phyloP scores from a whole-genome alignment of 768 basidiomycete genomes.

The Lentinula edodes region DNA sequence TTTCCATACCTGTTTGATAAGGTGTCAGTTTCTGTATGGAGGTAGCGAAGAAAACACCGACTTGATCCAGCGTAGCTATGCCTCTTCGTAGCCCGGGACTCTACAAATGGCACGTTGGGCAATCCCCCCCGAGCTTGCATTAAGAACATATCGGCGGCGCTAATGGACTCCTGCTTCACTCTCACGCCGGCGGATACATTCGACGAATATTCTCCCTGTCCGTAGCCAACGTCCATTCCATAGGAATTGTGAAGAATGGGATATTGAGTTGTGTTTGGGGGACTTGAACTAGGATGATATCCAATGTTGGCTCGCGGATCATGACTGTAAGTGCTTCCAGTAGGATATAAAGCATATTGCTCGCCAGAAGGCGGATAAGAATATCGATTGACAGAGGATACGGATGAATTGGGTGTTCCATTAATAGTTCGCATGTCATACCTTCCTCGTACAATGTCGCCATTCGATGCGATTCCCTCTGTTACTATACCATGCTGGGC shows the following conservation, averaged over 20 bases:
- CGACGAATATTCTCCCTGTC: neutral
- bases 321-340: neutral
- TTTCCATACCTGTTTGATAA: neutral
- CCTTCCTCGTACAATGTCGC: constrained; percentile 27
- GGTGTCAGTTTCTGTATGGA: neutral
- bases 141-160: constrained; percentile 63
- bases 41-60: neutral
- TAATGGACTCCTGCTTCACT: constrained; percentile 21
- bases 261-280: neutral
- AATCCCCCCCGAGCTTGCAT: constrained; percentile 58
- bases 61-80: constrained; percentile 10
- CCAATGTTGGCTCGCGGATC: neutral
- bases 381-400: neutral
- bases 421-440: constrained; percentile 1
- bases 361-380: constrained; percentile 1
- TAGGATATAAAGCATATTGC: constrained; percentile 3
- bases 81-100: constrained; percentile 7
- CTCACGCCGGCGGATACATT: neutral
- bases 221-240: neutral
- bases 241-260: neutral
- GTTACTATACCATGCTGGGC: neutral
- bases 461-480: constrained; percentile 18
- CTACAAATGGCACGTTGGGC: constrained; percentile 25
- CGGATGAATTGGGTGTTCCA: neutral
- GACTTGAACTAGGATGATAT: constrained; percentile 3